These are phyloP conservation scores for Ophiostoma ulmi DNA, from an alignment of 2,329 filamentous ascomycete genomes.

Conservation along the genomic window DNA sequence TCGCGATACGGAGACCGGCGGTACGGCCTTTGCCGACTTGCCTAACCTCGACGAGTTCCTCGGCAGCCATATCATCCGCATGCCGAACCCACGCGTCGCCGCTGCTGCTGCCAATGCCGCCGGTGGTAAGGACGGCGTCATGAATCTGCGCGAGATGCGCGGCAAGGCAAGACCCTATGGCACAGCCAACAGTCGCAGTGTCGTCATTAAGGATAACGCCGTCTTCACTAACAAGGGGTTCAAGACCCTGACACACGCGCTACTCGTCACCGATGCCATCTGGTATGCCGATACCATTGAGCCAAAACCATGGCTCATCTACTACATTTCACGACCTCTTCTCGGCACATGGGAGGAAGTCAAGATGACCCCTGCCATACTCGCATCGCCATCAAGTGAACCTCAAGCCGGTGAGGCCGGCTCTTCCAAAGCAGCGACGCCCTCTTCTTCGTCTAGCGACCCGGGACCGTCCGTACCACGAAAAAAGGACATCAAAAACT, in stretches of 20 bases:
- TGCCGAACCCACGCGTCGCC: constrained; percentile 50
- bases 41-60: constrained; percentile 90
- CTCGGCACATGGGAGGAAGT: constrained; percentile 76
- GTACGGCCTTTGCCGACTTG: constrained; percentile 66
- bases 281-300: constrained; percentile 90
- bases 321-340: constrained; percentile 88
- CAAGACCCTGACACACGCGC: constrained; percentile 83
- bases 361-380: constrained; percentile 62
- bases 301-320: constrained; percentile 88
- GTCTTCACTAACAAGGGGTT: constrained; percentile 98
- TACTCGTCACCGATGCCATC: constrained; percentile 73
- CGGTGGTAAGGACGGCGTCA: constrained; percentile 52
- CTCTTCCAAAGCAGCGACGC: constrained; percentile 30
- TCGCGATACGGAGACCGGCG: constrained; percentile 72
- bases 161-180: constrained; percentile 92
- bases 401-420: neutral
- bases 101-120: constrained; percentile 44
- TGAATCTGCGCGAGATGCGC: constrained; percentile 75
- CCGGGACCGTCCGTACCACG: constrained; percentile 45
- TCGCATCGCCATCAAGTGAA: constrained; percentile 37
- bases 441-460: constrained; percentile 38
- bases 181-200: constrained; percentile 85
- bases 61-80: constrained; percentile 89
- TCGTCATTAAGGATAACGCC: constrained; percentile 88
- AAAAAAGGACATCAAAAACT: constrained; percentile 89